Conservation (phyloP, 176 grass and related monocot species). For the Themeda triandra region DNA sequence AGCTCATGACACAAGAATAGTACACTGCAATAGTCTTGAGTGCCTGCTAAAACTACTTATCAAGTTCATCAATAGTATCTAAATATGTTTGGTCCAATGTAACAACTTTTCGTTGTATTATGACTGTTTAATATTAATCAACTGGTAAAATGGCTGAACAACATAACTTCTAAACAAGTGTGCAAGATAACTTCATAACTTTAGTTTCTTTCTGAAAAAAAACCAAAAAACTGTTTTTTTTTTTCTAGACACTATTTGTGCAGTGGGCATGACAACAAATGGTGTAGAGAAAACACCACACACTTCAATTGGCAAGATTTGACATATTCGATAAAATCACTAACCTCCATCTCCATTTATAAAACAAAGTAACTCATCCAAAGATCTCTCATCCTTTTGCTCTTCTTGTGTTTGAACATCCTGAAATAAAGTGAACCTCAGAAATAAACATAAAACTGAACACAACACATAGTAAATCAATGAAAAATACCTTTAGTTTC, state of each 20-base stretch:
- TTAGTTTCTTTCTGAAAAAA: background rate
- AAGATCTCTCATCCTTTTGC: slow-evolving; percentile 85
- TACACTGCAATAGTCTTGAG: background rate
- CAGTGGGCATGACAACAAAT: background rate
- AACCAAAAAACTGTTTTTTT: background rate
- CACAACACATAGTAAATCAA: background rate
- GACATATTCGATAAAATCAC: slow-evolving; percentile 20
- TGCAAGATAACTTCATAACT: background rate
- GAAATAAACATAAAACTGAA: slow-evolving; percentile 16
- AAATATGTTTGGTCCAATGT: background rate
- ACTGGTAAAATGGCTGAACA: background rate
- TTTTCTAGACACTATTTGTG: background rate
- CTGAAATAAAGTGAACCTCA: slow-evolving; percentile 57
- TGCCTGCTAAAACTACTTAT: background rate
- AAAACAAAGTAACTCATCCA: slow-evolving; percentile 96
- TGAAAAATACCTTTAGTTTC: slow-evolving; percentile 72
- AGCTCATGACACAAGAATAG: background rate
- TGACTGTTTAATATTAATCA: background rate
- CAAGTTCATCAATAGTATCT: background rate
- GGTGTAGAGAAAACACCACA: background rate
- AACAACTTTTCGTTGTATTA: background rate
- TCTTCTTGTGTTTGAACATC: slow-evolving; percentile 81
- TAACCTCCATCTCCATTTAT: slow-evolving; percentile 98
- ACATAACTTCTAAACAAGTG: background rate
- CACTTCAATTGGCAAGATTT: background rate